Base-by-base conservation (phyloP, 148 eudicot species). In the Agrostemma githago region DNA sequence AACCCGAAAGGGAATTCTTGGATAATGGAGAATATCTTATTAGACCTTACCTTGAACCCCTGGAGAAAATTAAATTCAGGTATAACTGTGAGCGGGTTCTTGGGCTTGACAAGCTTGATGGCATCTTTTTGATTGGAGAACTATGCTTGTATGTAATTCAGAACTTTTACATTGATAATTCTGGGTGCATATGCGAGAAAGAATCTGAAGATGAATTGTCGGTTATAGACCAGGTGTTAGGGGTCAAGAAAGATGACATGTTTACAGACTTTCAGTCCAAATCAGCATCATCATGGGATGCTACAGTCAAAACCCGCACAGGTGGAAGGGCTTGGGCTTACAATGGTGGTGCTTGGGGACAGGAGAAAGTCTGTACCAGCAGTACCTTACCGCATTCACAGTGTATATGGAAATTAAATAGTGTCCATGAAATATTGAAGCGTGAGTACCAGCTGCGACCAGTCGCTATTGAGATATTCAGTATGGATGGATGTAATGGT, bases 401-500 rank as follows among this genome's bases (percentile, higher is more conserved):
- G 99, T 91, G 80, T 39, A 90, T 90, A 94, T 96, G 99, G 99
- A 96, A 90, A 87, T 96, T 92, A 78, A 83, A 92, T 82, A 96
- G 97, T 80, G 96, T 96, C 53, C 99, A 96, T 80, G 99, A 96
- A 83, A 82, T 96, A 76, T 66, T 96, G 86, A 96, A 92, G 82
- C 99, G 99, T 78, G 99, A 96, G 85, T 96, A 92, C 85, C 99
- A 96, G 85, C 82, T 96, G 79, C 96, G 99, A 57, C 97, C 97
- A 26, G 99, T 96, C 82, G 99, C 99, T 69, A 82, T 96, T 71
- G 99, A 96, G 81, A 89, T 96, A 74, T 96, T 96, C 77, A 96
- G 99, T 85, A 92, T 92, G 97, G 99, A 96, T 82, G 99, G 99
- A 71, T 96, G 99, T 77, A 96, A 96, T 76, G 97, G 92, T 81